Evolutionary conservation across 2,329 filamentous ascomycete genomes (phyloP).

Genomic region (Trichoderma sp.): DNA sequence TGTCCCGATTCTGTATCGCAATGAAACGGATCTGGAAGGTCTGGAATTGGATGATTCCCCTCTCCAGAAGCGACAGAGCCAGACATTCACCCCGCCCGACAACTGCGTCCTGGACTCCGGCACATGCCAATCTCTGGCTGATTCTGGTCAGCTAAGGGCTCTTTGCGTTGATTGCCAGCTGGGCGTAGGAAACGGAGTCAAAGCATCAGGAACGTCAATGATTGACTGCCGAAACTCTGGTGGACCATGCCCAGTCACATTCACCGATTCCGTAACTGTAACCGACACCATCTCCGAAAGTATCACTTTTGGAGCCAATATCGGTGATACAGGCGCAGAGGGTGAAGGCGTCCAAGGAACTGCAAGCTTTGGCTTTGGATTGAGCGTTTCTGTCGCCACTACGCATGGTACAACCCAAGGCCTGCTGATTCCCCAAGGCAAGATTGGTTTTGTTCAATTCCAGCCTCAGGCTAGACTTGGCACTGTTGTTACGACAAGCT

Average conservation of each 20-base stretch:
- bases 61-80: constrained; percentile 21
- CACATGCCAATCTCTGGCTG: constrained; percentile 22
- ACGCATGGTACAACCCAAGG: constrained; percentile 16
- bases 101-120: not conserved
- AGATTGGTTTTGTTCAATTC: constrained; percentile 23
- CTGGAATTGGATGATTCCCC: not conserved
- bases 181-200: constrained; percentile 19
- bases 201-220: constrained; percentile 8
- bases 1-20: constrained; percentile 11
- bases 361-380: constrained; percentile 18
- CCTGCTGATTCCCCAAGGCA: constrained; percentile 18
- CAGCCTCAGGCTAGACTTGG: constrained; percentile 20
- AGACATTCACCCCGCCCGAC: constrained; percentile 11
- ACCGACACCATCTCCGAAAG: constrained; percentile 17
- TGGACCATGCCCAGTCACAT: constrained; percentile 21
- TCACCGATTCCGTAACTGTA: constrained; percentile 16
- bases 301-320: constrained; percentile 20
- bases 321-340: constrained; percentile 15
- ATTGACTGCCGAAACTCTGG: constrained; percentile 19
- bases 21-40: not conserved
- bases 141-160: constrained; percentile 13
- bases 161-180: constrained; percentile 21
- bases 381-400: constrained; percentile 19
- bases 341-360: constrained; percentile 8
- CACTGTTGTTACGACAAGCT: constrained; percentile 21